Base-by-base conservation (phyloP, 192 early-diverging fungal species). In the Dispira simplex region DNA sequence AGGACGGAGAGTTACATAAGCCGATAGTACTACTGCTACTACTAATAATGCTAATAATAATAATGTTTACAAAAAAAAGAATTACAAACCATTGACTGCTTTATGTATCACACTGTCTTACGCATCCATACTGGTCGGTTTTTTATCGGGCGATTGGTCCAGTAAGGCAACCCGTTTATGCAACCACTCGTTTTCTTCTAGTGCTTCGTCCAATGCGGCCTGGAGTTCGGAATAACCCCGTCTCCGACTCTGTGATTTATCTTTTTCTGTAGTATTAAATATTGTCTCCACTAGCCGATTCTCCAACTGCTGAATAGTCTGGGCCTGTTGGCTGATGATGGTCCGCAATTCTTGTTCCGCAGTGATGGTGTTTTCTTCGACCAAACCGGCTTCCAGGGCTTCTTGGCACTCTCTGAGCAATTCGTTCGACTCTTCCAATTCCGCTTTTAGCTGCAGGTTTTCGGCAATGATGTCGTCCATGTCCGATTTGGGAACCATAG, bases 101-200 rank as follows among this genome's bases (percentile, higher is more conserved):
- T 39, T 39, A 6, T 39, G 32, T 39, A 39, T 4, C 32, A 4
- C 6, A 1, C 32, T 6, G 6, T 39, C 1, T 39, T 39, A 39
- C 32, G 32, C 6, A 39, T 39, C 32, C 1, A 6, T 39, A 39
- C 32, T 39, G 32, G 32, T 39, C 32, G 32, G 32, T 39, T 39
- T 39, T 39, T 39, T 53, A 9, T 53, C 21, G 51, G 51, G 10
- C 21, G 28, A 62, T 0, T 43, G 14, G 10, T 62, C 59, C 26
- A 62, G 59, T 10, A 45, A 21, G 25, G 59, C 39, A n/a, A 62
- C n/a, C 4, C 59, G 59, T 45, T 62, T 62, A 25, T 62, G 44
- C 16, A 62, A 43, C 23, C 59, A 45, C 43, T 62, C 59, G 44
- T 62, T 62, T 20, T 62, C 59, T 20, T 62, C 59, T n/a, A 62